A percentile compares a stretch with the other conserved stretches of the same genome.
These are phyloP conservation scores for Diacronema lutheri DNA, from an alignment of 78 protist genomes.

Conservation along the genomic window DNA sequence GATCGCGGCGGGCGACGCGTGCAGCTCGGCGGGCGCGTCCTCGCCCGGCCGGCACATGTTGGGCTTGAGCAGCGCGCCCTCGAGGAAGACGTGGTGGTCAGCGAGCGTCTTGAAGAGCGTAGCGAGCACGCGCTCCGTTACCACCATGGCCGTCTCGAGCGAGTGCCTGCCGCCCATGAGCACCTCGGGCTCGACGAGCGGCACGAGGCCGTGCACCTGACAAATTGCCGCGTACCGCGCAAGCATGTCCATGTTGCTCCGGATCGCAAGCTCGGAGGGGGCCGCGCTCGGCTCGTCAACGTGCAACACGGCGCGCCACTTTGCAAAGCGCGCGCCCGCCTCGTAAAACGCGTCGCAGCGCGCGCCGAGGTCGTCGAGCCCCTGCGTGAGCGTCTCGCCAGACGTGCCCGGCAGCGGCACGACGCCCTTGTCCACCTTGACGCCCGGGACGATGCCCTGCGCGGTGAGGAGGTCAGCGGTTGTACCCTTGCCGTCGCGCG, in stretches of 20 bases:
- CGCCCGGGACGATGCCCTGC: slow-evolving; percentile 81
- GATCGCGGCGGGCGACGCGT: slow-evolving; percentile 60
- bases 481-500: slow-evolving; percentile 61
- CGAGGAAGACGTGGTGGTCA: slow-evolving; percentile 51
- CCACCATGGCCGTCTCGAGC: slow-evolving; percentile 31
- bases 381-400: slow-evolving; percentile 83
- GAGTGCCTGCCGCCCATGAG: slow-evolving; percentile 61
- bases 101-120: slow-evolving; percentile 27
- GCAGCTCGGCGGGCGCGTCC: slow-evolving; percentile 2
- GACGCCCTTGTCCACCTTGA: slow-evolving; percentile 83
- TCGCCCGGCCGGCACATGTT: slow-evolving; percentile 83
- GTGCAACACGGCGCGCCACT: slow-evolving; percentile 82
- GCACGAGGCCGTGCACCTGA: slow-evolving; percentile 89
- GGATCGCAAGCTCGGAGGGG: slow-evolving; percentile 75
- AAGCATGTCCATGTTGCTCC: slow-evolving; percentile 75
- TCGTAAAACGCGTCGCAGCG: slow-evolving; percentile 77
- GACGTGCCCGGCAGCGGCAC: slow-evolving; percentile 51
- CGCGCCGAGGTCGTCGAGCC: slow-evolving; percentile 80
- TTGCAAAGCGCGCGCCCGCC: slow-evolving; percentile 93
- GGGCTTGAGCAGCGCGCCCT: slow-evolving; percentile 87
- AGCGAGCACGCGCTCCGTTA: slow-evolving; percentile 39
- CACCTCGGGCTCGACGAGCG: slow-evolving; percentile 95
- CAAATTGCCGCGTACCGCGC: slow-evolving; percentile 91
- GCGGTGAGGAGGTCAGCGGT: slow-evolving; percentile 63
- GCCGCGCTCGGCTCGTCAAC: slow-evolving; percentile 50